These are phyloP conservation scores for Apiospora sp. DNA, from an alignment of 2,329 filamentous ascomycete species.

Conservation along the genomic window DNA sequence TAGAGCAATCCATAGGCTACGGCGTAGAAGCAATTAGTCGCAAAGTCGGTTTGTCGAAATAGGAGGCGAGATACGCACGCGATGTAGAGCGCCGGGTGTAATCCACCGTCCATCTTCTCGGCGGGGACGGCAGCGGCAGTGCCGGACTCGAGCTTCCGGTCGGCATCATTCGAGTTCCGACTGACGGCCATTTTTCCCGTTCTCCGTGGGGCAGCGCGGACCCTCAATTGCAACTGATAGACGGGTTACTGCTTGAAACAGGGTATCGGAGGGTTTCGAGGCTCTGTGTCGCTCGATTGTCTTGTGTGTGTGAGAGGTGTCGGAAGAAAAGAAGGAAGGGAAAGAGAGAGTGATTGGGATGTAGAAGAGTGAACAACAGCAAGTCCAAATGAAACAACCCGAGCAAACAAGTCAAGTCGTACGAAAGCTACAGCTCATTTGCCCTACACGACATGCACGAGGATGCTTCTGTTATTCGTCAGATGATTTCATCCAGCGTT, in stretches of 20 bases:
- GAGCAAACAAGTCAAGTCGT: too few species aligned
- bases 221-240: background rate
- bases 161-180: background rate
- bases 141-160: slow-evolving; percentile 1
- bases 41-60: background rate
- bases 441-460: too few species aligned
- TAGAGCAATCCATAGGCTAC: slow-evolving; percentile 80
- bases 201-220: background rate
- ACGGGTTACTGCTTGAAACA: background rate
- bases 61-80: background rate
- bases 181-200: background rate
- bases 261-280: background rate
- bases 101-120: background rate
- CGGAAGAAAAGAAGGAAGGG: too few species aligned
- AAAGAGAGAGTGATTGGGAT: too few species aligned
- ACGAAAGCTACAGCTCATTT: too few species aligned
- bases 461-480: too few species aligned
- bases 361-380: too few species aligned
- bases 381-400: too few species aligned
- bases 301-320: background rate
- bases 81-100: slow-evolving; percentile 1
- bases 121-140: background rate
- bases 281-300: background rate
- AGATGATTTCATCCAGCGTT: too few species aligned
- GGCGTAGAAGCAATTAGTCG: background rate